A percentile compares a stretch with the other conserved stretches of the same genome.
Evolutionary conservation across 2,329 filamentous ascomycete species (phyloP).

Genomic region (Pseudogymnoascus sp.): DNA sequence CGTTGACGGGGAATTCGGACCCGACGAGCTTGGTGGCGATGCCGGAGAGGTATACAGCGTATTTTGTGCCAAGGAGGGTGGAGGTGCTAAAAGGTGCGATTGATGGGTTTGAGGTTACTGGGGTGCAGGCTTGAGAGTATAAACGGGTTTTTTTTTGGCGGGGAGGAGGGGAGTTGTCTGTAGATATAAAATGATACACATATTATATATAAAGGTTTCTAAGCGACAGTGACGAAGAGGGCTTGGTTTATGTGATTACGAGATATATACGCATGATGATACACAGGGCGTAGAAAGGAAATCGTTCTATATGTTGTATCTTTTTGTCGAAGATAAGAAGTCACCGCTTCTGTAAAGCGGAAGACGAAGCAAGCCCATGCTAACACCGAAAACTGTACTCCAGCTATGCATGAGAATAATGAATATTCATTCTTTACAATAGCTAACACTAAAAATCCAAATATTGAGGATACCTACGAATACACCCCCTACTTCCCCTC

Average conservation of each 20-base stretch:
- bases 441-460: neutral
- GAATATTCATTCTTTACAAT: neutral
- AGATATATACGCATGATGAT: neutral
- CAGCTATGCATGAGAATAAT: conserved; percentile 22
- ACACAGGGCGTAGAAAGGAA: conserved; percentile 22
- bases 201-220: neutral
- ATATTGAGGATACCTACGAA: neutral
- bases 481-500: conserved; percentile 17
- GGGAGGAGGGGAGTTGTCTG: neutral
- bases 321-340: conserved; percentile 31
- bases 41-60: conserved; percentile 51
- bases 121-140: neutral
- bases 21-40: conserved; percentile 58
- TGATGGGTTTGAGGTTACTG: conserved; percentile 22
- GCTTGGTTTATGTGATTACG: neutral
- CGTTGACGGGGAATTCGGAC: conserved; percentile 53
- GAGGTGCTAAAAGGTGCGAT: conserved; percentile 39
- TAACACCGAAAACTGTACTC: conserved; percentile 23
- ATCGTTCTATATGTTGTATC: conserved; percentile 31
- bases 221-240: neutral
- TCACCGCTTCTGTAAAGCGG: conserved; percentile 29
- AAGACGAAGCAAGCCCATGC: conserved; percentile 31
- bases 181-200: neutral
- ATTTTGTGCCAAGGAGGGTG: conserved; percentile 50
- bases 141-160: too few species aligned